Percentiles rank a stretch among this genome's conserved stretches.
phyloP scores from a whole-genome alignment of 305 asterid species.

The Fraxinus floribunda region DNA sequence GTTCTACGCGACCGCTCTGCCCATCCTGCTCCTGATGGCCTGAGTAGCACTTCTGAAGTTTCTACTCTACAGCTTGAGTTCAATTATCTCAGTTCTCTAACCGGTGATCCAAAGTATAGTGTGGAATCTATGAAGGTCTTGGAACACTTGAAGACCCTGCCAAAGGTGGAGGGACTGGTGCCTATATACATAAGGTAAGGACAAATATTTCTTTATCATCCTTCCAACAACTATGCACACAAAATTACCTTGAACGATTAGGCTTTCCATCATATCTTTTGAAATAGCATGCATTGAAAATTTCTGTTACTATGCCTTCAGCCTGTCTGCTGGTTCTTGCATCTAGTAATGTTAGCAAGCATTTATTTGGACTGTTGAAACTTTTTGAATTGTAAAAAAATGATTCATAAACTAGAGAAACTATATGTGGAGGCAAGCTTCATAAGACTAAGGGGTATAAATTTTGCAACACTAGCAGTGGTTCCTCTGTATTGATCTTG shows the following conservation, averaged over 20 bases:
- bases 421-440: background rate
- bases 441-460: background rate
- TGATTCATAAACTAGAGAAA: background rate
- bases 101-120: conserved; percentile 78
- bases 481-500: background rate
- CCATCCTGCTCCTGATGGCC: conserved; percentile 84
- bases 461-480: background rate
- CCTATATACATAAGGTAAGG: conserved; percentile 82
- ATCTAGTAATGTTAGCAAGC: background rate
- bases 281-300: conserved; percentile 5
- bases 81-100: conserved; percentile 78
- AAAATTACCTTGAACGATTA: background rate
- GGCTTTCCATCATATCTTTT: conserved; percentile 4
- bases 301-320: conserved; percentile 2
- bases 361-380: background rate
- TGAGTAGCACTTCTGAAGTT: conserved; percentile 96
- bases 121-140: conserved; percentile 88
- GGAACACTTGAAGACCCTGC: conserved; percentile 66
- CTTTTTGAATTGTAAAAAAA: background rate
- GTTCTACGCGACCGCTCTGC: conserved; percentile 66
- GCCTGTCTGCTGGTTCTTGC: background rate
- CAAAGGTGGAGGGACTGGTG: conserved; percentile 82
- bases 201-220: background rate
- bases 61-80: conserved; percentile 92
- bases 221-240: background rate